A percentile compares a stretch with the other conserved stretches of the same genome.
phyloP scores from a whole-genome alignment of 257 asterid genomes.

The Prunella vulgaris region DNA sequence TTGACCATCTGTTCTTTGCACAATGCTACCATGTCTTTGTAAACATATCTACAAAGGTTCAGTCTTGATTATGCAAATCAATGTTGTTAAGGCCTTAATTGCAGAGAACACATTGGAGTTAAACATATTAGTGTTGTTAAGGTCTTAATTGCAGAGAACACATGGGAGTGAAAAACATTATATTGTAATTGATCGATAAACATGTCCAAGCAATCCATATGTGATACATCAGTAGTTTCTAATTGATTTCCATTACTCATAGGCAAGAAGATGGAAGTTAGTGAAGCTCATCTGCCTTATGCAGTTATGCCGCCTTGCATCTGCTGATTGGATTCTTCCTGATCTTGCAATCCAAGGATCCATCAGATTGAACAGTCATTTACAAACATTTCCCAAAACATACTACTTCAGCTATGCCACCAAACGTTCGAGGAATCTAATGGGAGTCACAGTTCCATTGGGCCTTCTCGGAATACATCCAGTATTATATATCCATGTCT shows the following conservation, averaged over 20 bases:
- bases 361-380: slow-evolving; percentile 50
- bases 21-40: not conserved
- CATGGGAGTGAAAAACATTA: not conserved
- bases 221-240: not conserved
- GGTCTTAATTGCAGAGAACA: too few species aligned
- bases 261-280: slow-evolving; percentile 86
- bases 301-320: slow-evolving; percentile 84
- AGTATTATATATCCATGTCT: slow-evolving; percentile 65
- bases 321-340: slow-evolving; percentile 95
- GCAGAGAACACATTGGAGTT: not conserved
- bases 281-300: slow-evolving; percentile 72
- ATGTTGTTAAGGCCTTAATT: slow-evolving; percentile 1
- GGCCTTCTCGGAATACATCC: slow-evolving; percentile 86
- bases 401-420: slow-evolving; percentile 98
- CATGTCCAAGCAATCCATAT: too few species aligned
- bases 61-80: not conserved
- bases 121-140: too few species aligned
- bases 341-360: slow-evolving; percentile 92
- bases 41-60: not conserved
- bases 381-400: slow-evolving; percentile 69
- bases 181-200: not conserved
- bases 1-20: not conserved
- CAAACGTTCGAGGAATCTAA: slow-evolving; percentile 55
- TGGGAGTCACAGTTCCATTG: slow-evolving; percentile 77
- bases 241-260: slow-evolving; percentile 5